phyloP scores from a whole-genome alignment of 345 rosid genomes.

The Aquilaria sinensis region DNA sequence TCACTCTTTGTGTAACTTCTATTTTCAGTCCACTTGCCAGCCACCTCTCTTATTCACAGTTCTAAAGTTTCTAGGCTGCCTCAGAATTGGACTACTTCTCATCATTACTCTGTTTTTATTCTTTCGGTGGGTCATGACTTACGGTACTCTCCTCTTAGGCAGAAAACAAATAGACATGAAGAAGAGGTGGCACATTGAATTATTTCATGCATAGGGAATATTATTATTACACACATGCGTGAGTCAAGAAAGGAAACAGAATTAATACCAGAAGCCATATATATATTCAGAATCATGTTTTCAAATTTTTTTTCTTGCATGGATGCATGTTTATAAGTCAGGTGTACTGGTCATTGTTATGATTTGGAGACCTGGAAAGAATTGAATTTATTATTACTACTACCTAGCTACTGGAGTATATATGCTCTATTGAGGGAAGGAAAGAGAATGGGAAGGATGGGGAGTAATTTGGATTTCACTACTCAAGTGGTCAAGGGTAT shows the following conservation, averaged over 20 bases:
- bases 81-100: neutral
- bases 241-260: too few species aligned
- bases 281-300: too few species aligned
- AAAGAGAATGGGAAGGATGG: conserved; percentile 9
- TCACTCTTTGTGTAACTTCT: conserved; percentile 14
- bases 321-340: too few species aligned
- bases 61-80: neutral
- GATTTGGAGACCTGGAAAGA: neutral
- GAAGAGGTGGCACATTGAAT: too few species aligned
- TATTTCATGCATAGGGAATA: too few species aligned
- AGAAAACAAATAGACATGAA: neutral
- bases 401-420: neutral
- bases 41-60: conserved; percentile 9
- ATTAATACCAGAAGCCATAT: too few species aligned
- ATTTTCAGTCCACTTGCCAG: conserved; percentile 6
- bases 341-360: too few species aligned
- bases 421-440: neutral
- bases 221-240: too few species aligned
- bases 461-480: conserved; percentile 10
- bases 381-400: neutral
- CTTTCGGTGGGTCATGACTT: conserved; percentile 1
- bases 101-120: neutral
- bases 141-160: neutral
- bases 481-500: conserved; percentile 21
- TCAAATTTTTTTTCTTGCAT: too few species aligned